Conservation (phyloP, 2,329 filamentous ascomycete species). For the Cryphonectria radicalis region DNA sequence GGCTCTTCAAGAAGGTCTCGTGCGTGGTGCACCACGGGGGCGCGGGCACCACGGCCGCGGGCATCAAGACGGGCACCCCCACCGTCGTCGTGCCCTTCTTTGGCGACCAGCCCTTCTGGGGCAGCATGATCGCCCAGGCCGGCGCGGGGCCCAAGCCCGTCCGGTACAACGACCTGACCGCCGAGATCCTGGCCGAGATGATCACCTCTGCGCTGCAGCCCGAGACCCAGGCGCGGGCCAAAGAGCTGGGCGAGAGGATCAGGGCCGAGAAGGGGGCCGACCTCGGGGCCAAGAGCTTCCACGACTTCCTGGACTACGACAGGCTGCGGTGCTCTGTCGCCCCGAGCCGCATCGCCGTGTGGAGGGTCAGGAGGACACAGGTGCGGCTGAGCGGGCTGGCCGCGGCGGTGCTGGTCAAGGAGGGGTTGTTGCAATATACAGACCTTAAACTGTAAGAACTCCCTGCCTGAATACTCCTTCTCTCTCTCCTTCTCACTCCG, state of each 20-base stretch:
- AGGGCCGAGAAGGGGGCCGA: conserved; percentile 63
- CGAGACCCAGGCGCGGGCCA: conserved; percentile 60
- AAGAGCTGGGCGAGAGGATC: conserved; percentile 66
- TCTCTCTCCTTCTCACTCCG: too few species aligned
- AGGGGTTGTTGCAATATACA: conserved; percentile 67
- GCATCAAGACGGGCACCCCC: conserved; percentile 78
- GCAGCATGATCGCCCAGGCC: conserved; percentile 72
- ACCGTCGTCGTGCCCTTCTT: conserved; percentile 88
- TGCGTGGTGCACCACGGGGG: conserved; percentile 88
- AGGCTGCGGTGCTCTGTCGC: conserved; percentile 71
- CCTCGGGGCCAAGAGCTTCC: conserved; percentile 69
- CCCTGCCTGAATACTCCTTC: too few species aligned
- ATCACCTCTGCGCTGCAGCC: conserved; percentile 65
- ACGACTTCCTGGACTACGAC: conserved; percentile 69
- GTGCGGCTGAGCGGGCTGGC: conserved; percentile 73
- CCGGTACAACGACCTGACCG: conserved; percentile 69
- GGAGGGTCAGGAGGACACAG: conserved; percentile 72
- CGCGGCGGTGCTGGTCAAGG: conserved; percentile 68
- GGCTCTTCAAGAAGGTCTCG: conserved; percentile 81
- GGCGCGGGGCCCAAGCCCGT: conserved; percentile 74
- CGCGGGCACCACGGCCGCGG: conserved; percentile 84
- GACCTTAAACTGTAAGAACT: conserved; percentile 71
- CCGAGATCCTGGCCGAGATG: conserved; percentile 67
- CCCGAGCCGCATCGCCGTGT: conserved; percentile 71
- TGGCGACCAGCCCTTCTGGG: conserved; percentile 85